phyloP scores from a whole-genome alignment of 2,329 filamentous ascomycete genomes.

The Ilyonectria sp. region DNA sequence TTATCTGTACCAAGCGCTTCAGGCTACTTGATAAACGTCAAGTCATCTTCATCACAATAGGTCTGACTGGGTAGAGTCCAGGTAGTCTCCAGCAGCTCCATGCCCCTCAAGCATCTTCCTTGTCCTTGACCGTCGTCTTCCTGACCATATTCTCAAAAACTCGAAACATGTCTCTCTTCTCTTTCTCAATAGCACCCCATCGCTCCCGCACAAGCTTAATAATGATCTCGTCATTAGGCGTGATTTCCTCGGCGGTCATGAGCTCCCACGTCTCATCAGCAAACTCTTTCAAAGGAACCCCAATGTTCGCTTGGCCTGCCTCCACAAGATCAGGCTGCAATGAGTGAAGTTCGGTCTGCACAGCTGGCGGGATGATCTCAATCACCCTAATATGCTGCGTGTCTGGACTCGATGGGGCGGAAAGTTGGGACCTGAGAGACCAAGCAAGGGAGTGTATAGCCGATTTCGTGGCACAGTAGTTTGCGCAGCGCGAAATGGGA shows the following conservation, averaged over 20 bases:
- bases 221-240: constrained; percentile 16
- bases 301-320: constrained; percentile 13
- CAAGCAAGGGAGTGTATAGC: constrained; percentile 35
- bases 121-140: constrained; percentile 2
- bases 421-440: constrained; percentile 20
- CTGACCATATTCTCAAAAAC: constrained; percentile 17
- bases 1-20: no score
- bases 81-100: no score
- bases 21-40: no score
- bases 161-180: constrained; percentile 4
- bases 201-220: constrained; percentile 7
- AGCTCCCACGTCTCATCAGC: constrained; percentile 25
- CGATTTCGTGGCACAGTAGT: constrained; percentile 38
- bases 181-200: background rate
- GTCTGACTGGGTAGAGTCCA: no score
- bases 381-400: constrained; percentile 30
- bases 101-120: background rate
- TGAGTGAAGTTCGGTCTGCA: constrained; percentile 32
- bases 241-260: constrained; percentile 6
- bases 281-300: constrained; percentile 22
- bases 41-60: no score
- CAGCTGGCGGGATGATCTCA: constrained; percentile 37
- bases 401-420: constrained; percentile 19
- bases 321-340: constrained; percentile 16
- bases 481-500: constrained; percentile 24